Percentiles rank a stretch among this genome's conserved stretches.
phyloP scores from a whole-genome alignment of 345 rosid genomes.

The Citrus unshiu region DNA sequence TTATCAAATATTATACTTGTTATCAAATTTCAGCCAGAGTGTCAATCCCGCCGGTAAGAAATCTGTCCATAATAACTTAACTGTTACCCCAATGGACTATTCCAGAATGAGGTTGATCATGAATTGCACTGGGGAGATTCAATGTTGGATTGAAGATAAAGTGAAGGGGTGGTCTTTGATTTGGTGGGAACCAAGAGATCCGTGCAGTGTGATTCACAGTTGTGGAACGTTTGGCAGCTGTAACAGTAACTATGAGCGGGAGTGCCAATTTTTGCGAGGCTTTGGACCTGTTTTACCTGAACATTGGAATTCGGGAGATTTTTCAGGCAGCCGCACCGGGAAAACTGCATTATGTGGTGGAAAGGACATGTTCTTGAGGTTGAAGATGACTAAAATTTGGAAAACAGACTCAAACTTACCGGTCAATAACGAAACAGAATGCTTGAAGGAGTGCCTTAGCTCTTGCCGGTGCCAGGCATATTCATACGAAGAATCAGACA shows the following conservation, averaged over 20 bases:
- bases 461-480: slow-evolving; percentile 31
- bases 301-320: slow-evolving; percentile 25
- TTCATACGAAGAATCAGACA: not conserved
- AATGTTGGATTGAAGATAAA: slow-evolving; percentile 7
- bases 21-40: slow-evolving; percentile 12
- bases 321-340: slow-evolving; percentile 26
- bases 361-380: not conserved
- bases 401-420: rapidly evolving
- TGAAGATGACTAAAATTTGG: slow-evolving; percentile 19
- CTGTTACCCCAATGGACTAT: not conserved
- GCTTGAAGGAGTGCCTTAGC: slow-evolving; percentile 18
- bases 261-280: slow-evolving; percentile 47
- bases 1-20: not conserved
- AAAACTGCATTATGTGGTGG: slow-evolving; percentile 2
- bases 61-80: not conserved
- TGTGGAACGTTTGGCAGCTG: slow-evolving; percentile 22
- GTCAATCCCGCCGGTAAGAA: not conserved
- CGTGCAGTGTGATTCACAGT: too few species aligned
- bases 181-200: slow-evolving; percentile 33
- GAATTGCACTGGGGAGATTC: slow-evolving; percentile 31
- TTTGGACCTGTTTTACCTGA: slow-evolving; percentile 22
- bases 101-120: slow-evolving; percentile 27
- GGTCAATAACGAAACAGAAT: not conserved
- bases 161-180: slow-evolving; percentile 20
- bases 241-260: slow-evolving; percentile 8